A percentile compares a stretch with the other conserved stretches of the same genome.
These are phyloP conservation scores for Botryotinia narcissicola DNA, from an alignment of 2,329 filamentous ascomycete species.

Conservation along the genomic window DNA sequence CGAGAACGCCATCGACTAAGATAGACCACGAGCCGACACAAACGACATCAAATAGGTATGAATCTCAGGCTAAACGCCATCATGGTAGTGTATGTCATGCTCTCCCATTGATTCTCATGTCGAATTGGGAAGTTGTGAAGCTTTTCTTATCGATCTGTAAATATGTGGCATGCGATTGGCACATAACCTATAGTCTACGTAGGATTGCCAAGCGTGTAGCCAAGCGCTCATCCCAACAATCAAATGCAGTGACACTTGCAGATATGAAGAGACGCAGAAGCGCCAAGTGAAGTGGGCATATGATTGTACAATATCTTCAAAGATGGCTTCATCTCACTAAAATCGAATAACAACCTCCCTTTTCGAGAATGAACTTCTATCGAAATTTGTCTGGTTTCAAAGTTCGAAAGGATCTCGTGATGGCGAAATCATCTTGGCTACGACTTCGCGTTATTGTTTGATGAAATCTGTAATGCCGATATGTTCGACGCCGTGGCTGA, in stretches of 20 bases:
- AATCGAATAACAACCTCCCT: constrained; percentile 16
- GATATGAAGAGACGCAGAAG: constrained; percentile 19
- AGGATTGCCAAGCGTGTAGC: constrained; percentile 12
- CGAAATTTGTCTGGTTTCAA: background rate
- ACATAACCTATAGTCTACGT: background rate
- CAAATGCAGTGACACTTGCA: constrained; percentile 8
- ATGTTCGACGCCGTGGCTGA: background rate
- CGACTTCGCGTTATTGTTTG: background rate
- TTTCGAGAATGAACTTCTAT: constrained; percentile 9
- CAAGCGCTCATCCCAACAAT: constrained; percentile 4
- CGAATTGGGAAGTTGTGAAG: constrained; percentile 16
- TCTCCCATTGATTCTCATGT: background rate
- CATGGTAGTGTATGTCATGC: background rate
- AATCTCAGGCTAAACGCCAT: constrained; percentile 19
- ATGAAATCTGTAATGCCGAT: background rate
- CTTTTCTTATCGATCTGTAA: constrained; percentile 14
- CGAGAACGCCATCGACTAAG: background rate
- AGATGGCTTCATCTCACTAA: constrained; percentile 13
- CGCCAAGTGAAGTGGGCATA: constrained; percentile 10
- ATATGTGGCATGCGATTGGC: background rate
- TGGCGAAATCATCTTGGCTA: constrained; percentile 15
- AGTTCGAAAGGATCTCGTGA: background rate
- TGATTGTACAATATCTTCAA: constrained; percentile 9
- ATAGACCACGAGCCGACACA: background rate
- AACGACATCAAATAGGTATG: background rate